Evolutionary conservation across 1,139 yeast genomes (phyloP).

Genomic region (Magnusiomyces tetraspermus): DNA sequence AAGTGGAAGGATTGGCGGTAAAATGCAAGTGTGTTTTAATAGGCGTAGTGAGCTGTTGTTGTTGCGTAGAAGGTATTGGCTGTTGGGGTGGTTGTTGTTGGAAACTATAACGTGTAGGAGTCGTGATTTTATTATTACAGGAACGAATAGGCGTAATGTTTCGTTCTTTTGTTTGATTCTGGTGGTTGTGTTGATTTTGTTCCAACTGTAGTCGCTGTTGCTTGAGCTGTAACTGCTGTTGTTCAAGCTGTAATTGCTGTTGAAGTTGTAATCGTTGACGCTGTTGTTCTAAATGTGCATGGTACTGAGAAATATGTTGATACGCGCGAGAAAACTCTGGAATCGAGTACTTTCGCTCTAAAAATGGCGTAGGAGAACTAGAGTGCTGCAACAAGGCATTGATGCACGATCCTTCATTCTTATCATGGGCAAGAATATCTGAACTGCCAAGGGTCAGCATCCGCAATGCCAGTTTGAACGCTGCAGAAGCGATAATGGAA

Average conservation of each 20-base stretch:
- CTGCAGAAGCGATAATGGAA: constrained; percentile 57
- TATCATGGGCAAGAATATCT: constrained; percentile 12
- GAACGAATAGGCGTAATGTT: too few species aligned
- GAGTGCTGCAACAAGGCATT: constrained; percentile 22
- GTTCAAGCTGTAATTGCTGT: constrained; percentile 6
- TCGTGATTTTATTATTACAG: too few species aligned
- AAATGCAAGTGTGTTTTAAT: too few species aligned
- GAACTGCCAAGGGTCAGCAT: constrained; percentile 15
- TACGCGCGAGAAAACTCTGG: constrained; percentile 15
- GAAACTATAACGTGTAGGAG: too few species aligned
- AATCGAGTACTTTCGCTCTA: constrained; percentile 26
- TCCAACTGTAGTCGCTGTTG: too few species aligned
- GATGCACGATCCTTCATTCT: constrained; percentile 19
- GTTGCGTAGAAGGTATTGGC: too few species aligned
- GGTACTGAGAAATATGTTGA: constrained; percentile 10
- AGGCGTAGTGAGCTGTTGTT: too few species aligned
- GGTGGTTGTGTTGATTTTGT: neutral
- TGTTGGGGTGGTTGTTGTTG: too few species aligned
- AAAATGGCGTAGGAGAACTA: constrained; percentile 23
- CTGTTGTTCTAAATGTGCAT: constrained; percentile 8
- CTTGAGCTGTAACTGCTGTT: neutral
- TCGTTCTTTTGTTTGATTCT: neutral
- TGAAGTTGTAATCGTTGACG: constrained; percentile 6
- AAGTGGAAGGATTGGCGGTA: too few species aligned
- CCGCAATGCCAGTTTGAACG: constrained; percentile 59